Base-by-base conservation (phyloP, 2,329 filamentous ascomycete species). In the Colletotrichum costaricense region DNA sequence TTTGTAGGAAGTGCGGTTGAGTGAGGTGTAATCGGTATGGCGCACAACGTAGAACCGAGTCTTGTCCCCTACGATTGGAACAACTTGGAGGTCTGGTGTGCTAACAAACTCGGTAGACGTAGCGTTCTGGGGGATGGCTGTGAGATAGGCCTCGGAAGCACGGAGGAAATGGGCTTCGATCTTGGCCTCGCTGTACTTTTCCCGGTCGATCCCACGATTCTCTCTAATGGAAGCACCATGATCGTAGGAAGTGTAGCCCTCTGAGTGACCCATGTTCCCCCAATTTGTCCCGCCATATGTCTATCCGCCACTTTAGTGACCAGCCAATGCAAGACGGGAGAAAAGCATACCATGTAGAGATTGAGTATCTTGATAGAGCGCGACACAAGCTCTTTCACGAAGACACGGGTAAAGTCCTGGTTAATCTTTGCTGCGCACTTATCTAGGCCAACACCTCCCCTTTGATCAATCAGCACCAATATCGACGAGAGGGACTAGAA, bases 101-200 rank as follows among this genome's bases (percentile, higher is more conserved):
- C 88, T 4, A 84, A 78, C n/a, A 46, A 46, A 46, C 2, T 46
- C 19, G 16, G 67, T 69, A 24, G 73, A 63, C 1, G 76, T 76
- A 8, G 73, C 60, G 55, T 72, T 68, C 35, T 69, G 46, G 85
- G 86, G 11, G 87, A 87, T 6, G 81, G 90, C 89, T 2, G 89
- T 89, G 30, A 94, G 82, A 77, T 93, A 94, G 0, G 88, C 89
- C 1, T 92, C 91, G 2, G 91, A 93, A 0, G 89, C 91, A 78
- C 91, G 91, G 72, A 93, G 82, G 81, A 95, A 95, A 77, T 93
- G 92, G 16, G 89, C 92, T 76, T 93, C 84, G 0, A 95, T 86
- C 78, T 95, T 95, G 24, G 93, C 84, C 79, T 95, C 92, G 72
- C 89, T 91, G 80, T 94, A 95, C 81, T 95, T 95, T 78, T 94